Conservation (phyloP, 129 eudicot species). For the Gnaphalium uliginosum region DNA sequence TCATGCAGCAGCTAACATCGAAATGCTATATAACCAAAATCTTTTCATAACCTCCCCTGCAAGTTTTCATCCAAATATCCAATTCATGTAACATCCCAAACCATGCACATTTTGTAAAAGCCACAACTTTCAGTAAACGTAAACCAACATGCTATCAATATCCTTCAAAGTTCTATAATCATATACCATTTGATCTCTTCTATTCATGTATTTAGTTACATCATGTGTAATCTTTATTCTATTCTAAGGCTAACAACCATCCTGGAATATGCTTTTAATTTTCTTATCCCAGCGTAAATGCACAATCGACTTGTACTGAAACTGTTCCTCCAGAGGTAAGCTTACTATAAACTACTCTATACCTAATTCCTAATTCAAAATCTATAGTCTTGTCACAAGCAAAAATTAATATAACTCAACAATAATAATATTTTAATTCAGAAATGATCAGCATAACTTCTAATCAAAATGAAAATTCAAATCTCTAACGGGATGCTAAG, state of each 20-base stretch:
- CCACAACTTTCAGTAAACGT: constrained; percentile 2
- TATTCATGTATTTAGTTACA: constrained; percentile 4
- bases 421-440: not conserved
- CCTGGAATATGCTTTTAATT: constrained; percentile 21
- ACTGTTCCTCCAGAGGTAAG: constrained; percentile 13
- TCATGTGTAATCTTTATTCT: constrained; percentile 16
- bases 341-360: constrained; percentile 10
- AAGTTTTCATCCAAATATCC: constrained; percentile 21
- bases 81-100: constrained; percentile 15
- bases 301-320: not conserved
- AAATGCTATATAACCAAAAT: constrained; percentile 18
- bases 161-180: not conserved
- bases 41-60: constrained; percentile 18
- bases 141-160: constrained; percentile 7
- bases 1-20: constrained; percentile 18
- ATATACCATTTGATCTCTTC: not conserved
- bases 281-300: not conserved
- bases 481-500: constrained; percentile 12
- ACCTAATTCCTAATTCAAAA: constrained; percentile 16
- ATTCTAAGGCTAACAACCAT: constrained; percentile 20
- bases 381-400: not conserved
- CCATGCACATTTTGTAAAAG: constrained; percentile 15
- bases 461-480: constrained; percentile 6
- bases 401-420: constrained; percentile 1
- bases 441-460: constrained; percentile 3